Conservation (phyloP, 371 early-diverging fungal genomes). For the Catenaria anguillulae region DNA sequence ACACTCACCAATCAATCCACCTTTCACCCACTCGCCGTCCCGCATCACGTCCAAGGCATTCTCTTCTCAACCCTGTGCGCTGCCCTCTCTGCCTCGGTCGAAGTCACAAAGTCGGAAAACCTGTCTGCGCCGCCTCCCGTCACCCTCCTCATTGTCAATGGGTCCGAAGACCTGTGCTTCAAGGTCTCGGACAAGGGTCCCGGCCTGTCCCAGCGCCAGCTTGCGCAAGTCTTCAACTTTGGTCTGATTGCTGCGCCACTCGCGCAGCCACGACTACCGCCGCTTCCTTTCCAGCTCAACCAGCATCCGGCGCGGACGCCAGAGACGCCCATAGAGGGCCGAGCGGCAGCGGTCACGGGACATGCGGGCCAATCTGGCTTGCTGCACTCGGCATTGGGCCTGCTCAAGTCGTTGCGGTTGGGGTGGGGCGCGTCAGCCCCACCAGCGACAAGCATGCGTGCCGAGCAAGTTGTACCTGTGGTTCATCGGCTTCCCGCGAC, state of each 20-base stretch:
- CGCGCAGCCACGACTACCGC: neutral
- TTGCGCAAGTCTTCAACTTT: constrained; percentile 31
- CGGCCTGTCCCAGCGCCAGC: constrained; percentile 34
- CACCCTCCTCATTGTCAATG: constrained; percentile 36
- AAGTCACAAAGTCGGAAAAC: no score
- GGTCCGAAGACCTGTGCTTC: constrained; percentile 42
- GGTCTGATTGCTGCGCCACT: constrained; percentile 14
- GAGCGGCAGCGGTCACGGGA: no score
- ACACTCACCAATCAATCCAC: neutral
- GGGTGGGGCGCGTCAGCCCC: no score
- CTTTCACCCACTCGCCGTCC: neutral
- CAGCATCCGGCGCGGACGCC: constrained; percentile 2
- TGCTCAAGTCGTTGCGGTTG: neutral
- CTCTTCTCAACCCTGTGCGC: neutral
- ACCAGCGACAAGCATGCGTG: no score
- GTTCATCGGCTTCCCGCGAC: no score
- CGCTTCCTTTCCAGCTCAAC: neutral
- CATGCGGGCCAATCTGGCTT: no score
- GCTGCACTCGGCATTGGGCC: neutral
- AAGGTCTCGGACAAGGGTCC: constrained; percentile 44
- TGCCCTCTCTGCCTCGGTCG: neutral
- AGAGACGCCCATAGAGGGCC: constrained; percentile 7
- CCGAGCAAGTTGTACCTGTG: no score
- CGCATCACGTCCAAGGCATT: neutral
- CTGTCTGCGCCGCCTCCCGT: constrained; percentile 13